phyloP scores from a whole-genome alignment of 1,284 basidiomycete genomes.

The Pyrrhoderma lamaoense region DNA sequence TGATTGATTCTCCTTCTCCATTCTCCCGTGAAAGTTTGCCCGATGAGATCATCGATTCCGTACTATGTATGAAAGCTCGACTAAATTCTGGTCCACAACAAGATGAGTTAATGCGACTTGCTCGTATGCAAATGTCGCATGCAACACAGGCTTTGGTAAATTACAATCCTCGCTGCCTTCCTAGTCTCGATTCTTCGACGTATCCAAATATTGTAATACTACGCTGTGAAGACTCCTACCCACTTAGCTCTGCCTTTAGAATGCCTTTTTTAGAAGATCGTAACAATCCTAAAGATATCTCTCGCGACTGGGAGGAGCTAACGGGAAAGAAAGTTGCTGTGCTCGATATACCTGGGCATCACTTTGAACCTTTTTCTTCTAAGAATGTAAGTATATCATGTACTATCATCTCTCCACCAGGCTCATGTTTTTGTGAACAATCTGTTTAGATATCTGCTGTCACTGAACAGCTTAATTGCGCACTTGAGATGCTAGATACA shows the following conservation, averaged over 20 bases:
- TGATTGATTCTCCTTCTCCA: constrained; percentile 62
- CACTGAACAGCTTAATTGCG: constrained; percentile 10
- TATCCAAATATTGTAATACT: constrained; percentile 16
- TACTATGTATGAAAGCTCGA: constrained; percentile 21
- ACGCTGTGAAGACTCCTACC: constrained; percentile 11
- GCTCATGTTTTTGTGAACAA: background rate
- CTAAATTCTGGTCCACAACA: constrained; percentile 18
- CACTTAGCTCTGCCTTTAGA: background rate
- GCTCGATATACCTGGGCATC: constrained; percentile 57
- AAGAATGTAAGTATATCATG: constrained; percentile 43
- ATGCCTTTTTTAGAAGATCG: constrained; percentile 45
- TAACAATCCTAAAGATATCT: constrained; percentile 27
- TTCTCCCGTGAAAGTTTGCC: constrained; percentile 41
- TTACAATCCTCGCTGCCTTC: constrained; percentile 31
- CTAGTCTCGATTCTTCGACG: background rate
- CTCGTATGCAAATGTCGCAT: constrained; percentile 36
- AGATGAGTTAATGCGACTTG: constrained; percentile 17
- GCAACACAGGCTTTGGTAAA: constrained; percentile 34
- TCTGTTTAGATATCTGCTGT: constrained; percentile 2
- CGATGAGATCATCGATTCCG: constrained; percentile 37
- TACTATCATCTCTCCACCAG: too few relatives aligned
- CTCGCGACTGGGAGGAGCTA: constrained; percentile 43
- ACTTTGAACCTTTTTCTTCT: constrained; percentile 51
- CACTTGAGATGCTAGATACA: constrained; percentile 10
- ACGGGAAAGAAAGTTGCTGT: constrained; percentile 33